Evolutionary conservation across 345 rosid genomes (phyloP).

Genomic region (Melaleuca quinquenervia): DNA sequence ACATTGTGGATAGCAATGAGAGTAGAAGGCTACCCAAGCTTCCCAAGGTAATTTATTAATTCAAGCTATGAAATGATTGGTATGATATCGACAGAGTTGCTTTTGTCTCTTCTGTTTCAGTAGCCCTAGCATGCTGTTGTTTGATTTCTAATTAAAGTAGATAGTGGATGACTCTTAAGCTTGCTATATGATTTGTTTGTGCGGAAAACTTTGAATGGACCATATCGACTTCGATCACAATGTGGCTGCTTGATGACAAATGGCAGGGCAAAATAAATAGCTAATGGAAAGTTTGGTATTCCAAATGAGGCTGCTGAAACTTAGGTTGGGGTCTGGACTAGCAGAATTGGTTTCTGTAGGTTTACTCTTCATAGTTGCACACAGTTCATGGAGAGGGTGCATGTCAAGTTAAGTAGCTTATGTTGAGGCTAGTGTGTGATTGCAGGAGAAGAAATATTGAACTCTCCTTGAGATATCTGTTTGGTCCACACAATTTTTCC

Average conservation of each 20-base stretch:
- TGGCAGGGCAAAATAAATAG: background rate
- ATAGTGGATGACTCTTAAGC: background rate
- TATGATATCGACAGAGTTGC: background rate
- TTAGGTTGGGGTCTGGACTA: background rate
- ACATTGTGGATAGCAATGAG: constrained; percentile 80
- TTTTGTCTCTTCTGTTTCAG: background rate
- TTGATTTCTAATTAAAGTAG: background rate
- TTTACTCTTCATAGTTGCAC: background rate
- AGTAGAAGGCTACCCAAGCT: constrained; percentile 89
- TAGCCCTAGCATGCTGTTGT: background rate
- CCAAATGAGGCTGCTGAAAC: background rate
- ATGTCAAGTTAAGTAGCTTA: background rate
- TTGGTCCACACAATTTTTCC: background rate
- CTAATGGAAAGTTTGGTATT: background rate
- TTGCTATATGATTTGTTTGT: background rate
- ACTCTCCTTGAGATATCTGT: background rate
- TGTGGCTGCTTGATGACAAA: background rate
- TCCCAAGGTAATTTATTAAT: constrained; percentile 65
- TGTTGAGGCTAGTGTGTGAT: background rate
- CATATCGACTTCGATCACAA: background rate
- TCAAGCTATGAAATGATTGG: background rate
- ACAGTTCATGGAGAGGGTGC: background rate
- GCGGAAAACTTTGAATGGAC: background rate
- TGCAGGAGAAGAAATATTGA: background rate
- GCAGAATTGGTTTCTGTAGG: background rate